Conservation (phyloP, 306 rosid species). For the Castanea crenata region DNA sequence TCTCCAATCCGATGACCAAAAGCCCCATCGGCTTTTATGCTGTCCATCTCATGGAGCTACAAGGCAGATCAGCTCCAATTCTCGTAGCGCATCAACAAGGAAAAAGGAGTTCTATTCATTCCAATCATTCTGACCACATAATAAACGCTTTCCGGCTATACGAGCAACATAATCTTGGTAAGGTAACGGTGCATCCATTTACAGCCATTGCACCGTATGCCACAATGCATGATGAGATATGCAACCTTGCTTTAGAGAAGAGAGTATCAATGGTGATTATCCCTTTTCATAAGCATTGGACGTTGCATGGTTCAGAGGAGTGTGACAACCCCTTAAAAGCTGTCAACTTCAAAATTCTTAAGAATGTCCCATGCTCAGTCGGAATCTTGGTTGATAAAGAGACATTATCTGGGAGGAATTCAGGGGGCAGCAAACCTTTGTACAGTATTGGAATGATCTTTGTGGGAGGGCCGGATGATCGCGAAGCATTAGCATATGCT, state of each 20-base stretch:
- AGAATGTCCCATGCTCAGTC: slow-evolving; percentile 52
- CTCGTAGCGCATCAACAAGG: slow-evolving; percentile 36
- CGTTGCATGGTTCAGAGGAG: background rate
- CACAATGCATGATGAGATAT: slow-evolving; percentile 67
- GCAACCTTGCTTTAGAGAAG: slow-evolving; percentile 43
- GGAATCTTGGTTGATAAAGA: slow-evolving; percentile 52
- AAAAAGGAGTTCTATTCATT: background rate
- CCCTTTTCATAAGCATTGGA: slow-evolving; percentile 50
- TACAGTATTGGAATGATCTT: slow-evolving; percentile 43
- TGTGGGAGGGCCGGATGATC: slow-evolving; percentile 59
- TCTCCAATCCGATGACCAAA: slow-evolving; percentile 41
- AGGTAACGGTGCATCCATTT: slow-evolving; percentile 28
- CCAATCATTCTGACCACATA: slow-evolving; percentile 24
- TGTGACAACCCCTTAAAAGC: slow-evolving; percentile 19
- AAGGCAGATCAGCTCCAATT: slow-evolving; percentile 46
- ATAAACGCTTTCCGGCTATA: slow-evolving; percentile 49
- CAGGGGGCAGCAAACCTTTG: background rate
- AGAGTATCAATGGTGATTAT: slow-evolving; percentile 40
- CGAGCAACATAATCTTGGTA: slow-evolving; percentile 17
- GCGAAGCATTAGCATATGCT: slow-evolving; percentile 52
- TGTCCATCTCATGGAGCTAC: slow-evolving; percentile 47
- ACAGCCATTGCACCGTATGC: slow-evolving; percentile 54
- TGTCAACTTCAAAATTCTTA: slow-evolving; percentile 49
- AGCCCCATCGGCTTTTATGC: slow-evolving; percentile 47
- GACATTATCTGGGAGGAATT: background rate